Evolutionary conservation across 345 rosid genomes (phyloP).

Genomic region (Rhizophora apiculata): DNA sequence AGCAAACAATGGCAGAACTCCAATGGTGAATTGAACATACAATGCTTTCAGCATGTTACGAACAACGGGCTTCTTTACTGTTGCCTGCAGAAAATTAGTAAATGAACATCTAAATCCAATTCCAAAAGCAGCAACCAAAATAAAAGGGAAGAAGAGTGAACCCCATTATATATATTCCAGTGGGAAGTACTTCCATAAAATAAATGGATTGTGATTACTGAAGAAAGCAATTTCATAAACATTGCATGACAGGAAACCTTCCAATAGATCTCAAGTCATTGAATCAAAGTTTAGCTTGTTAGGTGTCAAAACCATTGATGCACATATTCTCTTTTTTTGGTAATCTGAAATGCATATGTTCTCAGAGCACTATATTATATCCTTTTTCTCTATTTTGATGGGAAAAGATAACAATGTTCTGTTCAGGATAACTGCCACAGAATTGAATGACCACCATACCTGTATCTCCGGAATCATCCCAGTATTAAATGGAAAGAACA

Average conservation of each 20-base stretch:
- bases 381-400: not conserved
- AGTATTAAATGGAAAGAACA: constrained; percentile 86
- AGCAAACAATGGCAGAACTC: constrained; percentile 66
- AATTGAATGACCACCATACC: constrained; percentile 23
- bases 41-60: constrained; percentile 80
- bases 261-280: not conserved
- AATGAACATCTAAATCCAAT: not conserved
- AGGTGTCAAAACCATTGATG: not conserved
- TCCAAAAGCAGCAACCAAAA: not conserved
- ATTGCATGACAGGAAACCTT: not conserved
- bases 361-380: not conserved
- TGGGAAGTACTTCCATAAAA: not conserved
- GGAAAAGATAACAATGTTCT: no score
- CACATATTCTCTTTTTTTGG: no score
- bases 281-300: not conserved
- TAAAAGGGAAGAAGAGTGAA: not conserved
- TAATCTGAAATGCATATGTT: not conserved
- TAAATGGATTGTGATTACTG: no score
- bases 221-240: not conserved
- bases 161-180: not conserved
- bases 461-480: constrained; percentile 99
- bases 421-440: no score
- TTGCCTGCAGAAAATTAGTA: constrained; percentile 47
- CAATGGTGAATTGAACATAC: constrained; percentile 74
- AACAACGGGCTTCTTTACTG: constrained; percentile 73